Base-by-base conservation (phyloP, 2,329 filamentous ascomycete genomes). In the Leptosphaerulina australis region DNA sequence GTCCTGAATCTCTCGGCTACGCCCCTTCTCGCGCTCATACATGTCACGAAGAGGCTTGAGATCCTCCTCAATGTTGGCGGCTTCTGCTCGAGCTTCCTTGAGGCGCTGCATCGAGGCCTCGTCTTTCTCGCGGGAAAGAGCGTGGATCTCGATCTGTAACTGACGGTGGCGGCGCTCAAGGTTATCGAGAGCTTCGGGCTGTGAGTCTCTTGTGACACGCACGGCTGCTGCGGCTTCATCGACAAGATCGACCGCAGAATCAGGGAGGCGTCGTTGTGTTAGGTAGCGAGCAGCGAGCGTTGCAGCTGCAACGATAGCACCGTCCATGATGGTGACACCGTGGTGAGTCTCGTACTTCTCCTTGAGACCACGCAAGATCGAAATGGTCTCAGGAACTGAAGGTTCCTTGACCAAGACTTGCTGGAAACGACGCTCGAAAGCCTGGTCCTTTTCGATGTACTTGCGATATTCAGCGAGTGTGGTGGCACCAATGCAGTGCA, bases 291-390 rank as follows among this genome's bases (percentile, higher is more conserved):
- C 90, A 11, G 94, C 94, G 43, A 99, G 83, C 47, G 86, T 95
- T n/a, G 94, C 90, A 4, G 94, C 85, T 39, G 92, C 83, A 12
- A 99, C 93, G 55, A 99, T 89, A 56, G 94, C 94, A 66, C 87
- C 91, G 68, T 99, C 94, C 33, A 93, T 86, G 60, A 99, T 99
- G 60, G 87, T 97, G 66, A 99, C 94, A 81, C 93, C 92, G 73
- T 99, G 94, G 74, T 99, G 94, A 39, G 96, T 90, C 77, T 99
- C 94, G 76, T 97, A 99, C 72, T 91, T 91, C 73, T 97, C 93
- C 79, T 97, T 99, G 57, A 99, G 79, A 69, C 94, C 94, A 81
- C 94, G 90, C n/a, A 99, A 86, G 67, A 99, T 99, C 17, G 94
- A 99, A 56, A 99, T 85, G 11, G 94, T 97, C 76, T 99, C 94